These are phyloP conservation scores for Chamaecyparis obtusa DNA, from an alignment of 75 land plant genomes.

Conservation along the genomic window DNA sequence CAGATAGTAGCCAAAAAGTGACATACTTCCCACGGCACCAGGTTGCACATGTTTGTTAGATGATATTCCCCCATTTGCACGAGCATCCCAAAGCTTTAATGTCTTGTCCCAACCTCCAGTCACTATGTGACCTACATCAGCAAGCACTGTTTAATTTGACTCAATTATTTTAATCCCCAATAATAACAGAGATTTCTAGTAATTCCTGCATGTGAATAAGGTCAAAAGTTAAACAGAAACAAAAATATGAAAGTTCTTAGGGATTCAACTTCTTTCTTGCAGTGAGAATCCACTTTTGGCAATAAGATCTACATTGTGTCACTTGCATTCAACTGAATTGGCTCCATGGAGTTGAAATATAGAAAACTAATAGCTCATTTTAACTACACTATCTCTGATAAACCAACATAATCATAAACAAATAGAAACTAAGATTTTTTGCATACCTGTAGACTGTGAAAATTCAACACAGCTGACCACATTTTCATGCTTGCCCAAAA, in stretches of 20 bases:
- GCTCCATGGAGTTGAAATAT: not conserved
- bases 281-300: not conserved
- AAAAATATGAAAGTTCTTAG: not conserved
- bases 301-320: not conserved
- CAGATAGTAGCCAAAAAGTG: constrained; percentile 56
- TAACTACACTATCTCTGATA: not conserved
- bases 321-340: not conserved
- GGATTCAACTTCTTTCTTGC: not conserved
- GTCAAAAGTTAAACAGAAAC: not conserved
- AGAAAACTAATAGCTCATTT: not conserved
- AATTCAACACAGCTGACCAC: constrained; percentile 60
- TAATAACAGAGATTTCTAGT: not conserved
- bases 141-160: not conserved
- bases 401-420: not conserved
- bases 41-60: constrained; percentile 28
- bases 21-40: constrained; percentile 67
- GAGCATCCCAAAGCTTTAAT: constrained; percentile 71
- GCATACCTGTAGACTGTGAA: constrained; percentile 74
- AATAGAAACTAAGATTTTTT: not conserved
- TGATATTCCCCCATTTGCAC: constrained; percentile 18
- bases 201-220: not conserved
- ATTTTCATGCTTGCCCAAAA: constrained; percentile 68
- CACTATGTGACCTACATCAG: constrained; percentile 55
- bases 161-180: not conserved
- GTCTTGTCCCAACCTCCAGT: constrained; percentile 72